Base-by-base conservation (phyloP, 768 basidiomycete species). In the Lentinula sp. region DNA sequence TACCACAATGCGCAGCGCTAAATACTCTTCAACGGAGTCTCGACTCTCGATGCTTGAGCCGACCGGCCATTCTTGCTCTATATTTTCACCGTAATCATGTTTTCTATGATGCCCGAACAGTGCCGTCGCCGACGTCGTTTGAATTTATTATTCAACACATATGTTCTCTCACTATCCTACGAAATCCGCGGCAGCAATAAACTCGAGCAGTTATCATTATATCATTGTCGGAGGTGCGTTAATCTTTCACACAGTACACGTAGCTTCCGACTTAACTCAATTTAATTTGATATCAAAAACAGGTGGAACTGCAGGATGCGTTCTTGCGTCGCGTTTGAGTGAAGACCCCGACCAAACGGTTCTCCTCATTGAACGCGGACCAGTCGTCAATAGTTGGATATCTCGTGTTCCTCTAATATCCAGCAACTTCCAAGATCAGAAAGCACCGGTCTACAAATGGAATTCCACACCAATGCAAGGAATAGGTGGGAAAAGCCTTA, bases 241-340 rank as follows among this genome's bases (percentile, higher is more conserved):
- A 18, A 48, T 23, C 9, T 15, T 1, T n/a, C 42, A 28, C 28
- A 28, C 28, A 28, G 28, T 28, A 0, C 28, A 28, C 0, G 28
- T 28, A 28, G 28, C 28, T 28, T 28, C 3, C 28, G 3, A 28
- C 46, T 21, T 10, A 6, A 0, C n/a, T 8, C 9, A 23, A 21
- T 40, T 21, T 21, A 28, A 39, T 32, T 11, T 9, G 18, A 18
- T 32, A 10, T 3, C 34, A 28, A 28, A 28, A 28, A 28, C 28
- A 42, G 77, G 77, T 31, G 77, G 76, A 16, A 76, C 76, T 0
- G 74, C 75, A 10, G 77, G 77, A 21, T 76, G 75, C 48, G 74
- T 72, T 10, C 64, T 79, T 5, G 77, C 77, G 4, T 66, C 67
- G 34, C 69, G 77, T n/a, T 73, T 78, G 9, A 71, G 70, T 55